Evolutionary conservation across 2,329 filamentous ascomycete species (phyloP).

Genomic region (Colletotrichum endophyticum): DNA sequence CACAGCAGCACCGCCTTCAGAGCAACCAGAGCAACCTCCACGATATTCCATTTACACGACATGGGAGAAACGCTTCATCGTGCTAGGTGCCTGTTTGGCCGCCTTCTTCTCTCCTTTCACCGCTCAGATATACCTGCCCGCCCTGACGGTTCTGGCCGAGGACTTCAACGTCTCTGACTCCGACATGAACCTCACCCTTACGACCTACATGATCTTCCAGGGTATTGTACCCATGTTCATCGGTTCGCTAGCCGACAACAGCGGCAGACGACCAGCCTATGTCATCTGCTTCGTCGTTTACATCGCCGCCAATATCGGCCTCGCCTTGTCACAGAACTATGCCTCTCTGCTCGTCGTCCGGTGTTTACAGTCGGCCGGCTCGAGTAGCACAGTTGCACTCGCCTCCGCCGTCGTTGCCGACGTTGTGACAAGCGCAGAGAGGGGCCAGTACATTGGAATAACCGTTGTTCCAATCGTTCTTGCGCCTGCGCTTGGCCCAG

Average conservation of each 20-base stretch:
- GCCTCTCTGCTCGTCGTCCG: slow-evolving; percentile 61
- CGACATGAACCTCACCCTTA: slow-evolving; percentile 56
- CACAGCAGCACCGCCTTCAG: background rate
- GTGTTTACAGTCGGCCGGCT: slow-evolving; percentile 57
- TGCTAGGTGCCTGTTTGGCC: slow-evolving; percentile 40
- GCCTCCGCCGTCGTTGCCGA: slow-evolving; percentile 70
- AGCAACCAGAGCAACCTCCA: background rate
- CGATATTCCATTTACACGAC: slow-evolving; percentile 42
- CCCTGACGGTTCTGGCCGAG: slow-evolving; percentile 50
- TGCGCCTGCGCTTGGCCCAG: slow-evolving; percentile 46
- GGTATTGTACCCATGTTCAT: slow-evolving; percentile 60
- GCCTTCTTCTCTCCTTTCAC: slow-evolving; percentile 52
- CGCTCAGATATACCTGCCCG: slow-evolving; percentile 60
- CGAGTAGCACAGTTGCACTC: slow-evolving; percentile 65
- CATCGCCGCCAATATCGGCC: slow-evolving; percentile 45
- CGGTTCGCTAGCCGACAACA: slow-evolving; percentile 49
- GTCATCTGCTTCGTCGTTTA: slow-evolving; percentile 38
- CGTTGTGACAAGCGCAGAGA: slow-evolving; percentile 57
- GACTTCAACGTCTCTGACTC: slow-evolving; percentile 48
- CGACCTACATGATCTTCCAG: slow-evolving; percentile 65
- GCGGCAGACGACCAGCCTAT: slow-evolving; percentile 41
- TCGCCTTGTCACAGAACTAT: slow-evolving; percentile 56
- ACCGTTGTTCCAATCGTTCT: slow-evolving; percentile 48
- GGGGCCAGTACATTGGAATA: slow-evolving; percentile 43
- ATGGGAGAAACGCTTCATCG: slow-evolving; percentile 45